phyloP scores from a whole-genome alignment of 2,329 filamentous ascomycete genomes.

The Calonectria ilicicola region DNA sequence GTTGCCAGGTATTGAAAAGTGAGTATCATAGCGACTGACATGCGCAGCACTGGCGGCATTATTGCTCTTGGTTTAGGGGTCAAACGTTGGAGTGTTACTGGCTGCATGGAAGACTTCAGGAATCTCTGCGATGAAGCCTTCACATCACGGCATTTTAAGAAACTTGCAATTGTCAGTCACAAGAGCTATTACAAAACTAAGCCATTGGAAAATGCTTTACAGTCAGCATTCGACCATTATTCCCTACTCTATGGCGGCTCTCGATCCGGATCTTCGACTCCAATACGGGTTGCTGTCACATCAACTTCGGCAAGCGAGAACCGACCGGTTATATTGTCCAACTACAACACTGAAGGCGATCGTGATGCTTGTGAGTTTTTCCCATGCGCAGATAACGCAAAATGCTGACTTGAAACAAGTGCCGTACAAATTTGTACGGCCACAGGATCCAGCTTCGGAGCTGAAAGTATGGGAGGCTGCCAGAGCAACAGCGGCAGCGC shows the following conservation, averaged over 20 bases:
- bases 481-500: conserved; percentile 19
- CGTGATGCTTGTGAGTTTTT: background rate
- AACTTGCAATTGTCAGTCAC: background rate
- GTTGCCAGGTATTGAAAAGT: background rate
- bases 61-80: conserved; percentile 18
- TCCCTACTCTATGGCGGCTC: background rate
- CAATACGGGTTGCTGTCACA: conserved; percentile 17
- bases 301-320: conserved; percentile 10
- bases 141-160: background rate
- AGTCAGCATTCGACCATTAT: background rate
- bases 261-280: background rate
- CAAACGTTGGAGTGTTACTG: conserved; percentile 1
- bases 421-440: conserved; percentile 13
- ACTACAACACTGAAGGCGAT: conserved; percentile 10
- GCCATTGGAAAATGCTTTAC: conserved; percentile 2
- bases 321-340: background rate
- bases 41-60: conserved; percentile 15
- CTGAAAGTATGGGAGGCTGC: conserved; percentile 26
- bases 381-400: too few relatives aligned
- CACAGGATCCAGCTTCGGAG: background rate
- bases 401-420: background rate
- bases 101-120: background rate
- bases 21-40: background rate
- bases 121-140: conserved; percentile 10
- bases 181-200: conserved; percentile 17